These are phyloP conservation scores for Histomonas meleagridis DNA, from an alignment of 208 protist genomes.

Conservation along the genomic window DNA sequence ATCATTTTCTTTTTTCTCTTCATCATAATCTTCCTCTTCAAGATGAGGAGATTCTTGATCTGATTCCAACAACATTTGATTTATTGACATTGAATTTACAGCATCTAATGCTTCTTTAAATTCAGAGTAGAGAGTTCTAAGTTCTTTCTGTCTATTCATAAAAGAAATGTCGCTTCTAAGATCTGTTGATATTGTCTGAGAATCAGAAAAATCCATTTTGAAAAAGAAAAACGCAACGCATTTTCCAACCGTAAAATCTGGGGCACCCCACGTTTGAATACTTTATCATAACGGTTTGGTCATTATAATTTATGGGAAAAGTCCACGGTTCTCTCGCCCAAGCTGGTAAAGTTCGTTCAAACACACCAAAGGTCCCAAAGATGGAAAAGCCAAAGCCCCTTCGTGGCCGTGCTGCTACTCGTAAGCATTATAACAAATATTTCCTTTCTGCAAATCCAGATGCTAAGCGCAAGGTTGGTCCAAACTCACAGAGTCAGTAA, in stretches of 20 bases:
- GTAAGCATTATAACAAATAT: not conserved
- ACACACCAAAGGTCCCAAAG: slow-evolving; percentile 32
- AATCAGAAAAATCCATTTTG: no score
- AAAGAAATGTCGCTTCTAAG: not conserved
- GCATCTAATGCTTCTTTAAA: not conserved
- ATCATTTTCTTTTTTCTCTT: not conserved
- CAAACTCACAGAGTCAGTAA: not conserved
- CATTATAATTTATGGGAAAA: no score
- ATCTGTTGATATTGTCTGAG: not conserved
- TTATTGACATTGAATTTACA: not conserved
- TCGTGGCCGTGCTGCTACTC: not conserved
- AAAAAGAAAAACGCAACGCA: not conserved
- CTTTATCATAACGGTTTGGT: no score
- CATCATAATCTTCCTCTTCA: not conserved
- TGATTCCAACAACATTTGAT: not conserved
- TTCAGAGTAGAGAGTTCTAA: not conserved
- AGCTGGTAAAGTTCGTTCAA: not conserved
- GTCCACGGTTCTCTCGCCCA: not conserved
- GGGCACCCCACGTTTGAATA: no score
- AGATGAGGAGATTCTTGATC: not conserved
- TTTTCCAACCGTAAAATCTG: no score
- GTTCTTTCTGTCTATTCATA: slow-evolving; percentile 28
- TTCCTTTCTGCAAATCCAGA: slow-evolving; percentile 6
- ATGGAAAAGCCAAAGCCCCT: slow-evolving; percentile 14
- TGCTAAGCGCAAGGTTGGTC: not conserved